These are phyloP conservation scores for Aureobasidium melanogenum DNA, from an alignment of 2,329 filamentous ascomycete genomes.

Conservation along the genomic window DNA sequence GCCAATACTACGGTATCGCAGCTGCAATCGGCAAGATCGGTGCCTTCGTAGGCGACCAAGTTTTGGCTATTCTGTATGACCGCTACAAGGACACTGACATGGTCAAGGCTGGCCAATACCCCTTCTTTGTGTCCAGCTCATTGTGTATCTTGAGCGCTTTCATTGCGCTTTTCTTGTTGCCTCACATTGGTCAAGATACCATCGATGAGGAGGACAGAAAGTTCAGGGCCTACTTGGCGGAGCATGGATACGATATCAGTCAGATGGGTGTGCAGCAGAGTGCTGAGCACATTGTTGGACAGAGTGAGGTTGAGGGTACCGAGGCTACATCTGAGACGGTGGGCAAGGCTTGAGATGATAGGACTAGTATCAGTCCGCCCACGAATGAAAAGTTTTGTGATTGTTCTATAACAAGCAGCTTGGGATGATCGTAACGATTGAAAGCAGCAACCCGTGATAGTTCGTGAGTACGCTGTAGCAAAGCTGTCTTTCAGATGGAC, in stretches of 20 bases:
- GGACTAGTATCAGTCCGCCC: no score
- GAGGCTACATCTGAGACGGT: background rate
- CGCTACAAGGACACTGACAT: conserved; percentile 48
- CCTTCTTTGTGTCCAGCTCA: conserved; percentile 73
- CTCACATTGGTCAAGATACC: conserved; percentile 73
- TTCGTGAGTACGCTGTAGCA: no score
- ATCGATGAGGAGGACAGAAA: conserved; percentile 67
- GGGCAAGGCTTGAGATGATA: background rate
- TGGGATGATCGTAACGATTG: no score
- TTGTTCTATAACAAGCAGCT: no score
- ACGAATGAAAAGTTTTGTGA: no score
- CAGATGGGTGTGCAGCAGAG: conserved; percentile 20
- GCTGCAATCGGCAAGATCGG: conserved; percentile 63
- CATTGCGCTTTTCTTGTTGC: conserved; percentile 59
- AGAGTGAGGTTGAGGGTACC: background rate
- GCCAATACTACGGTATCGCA: conserved; percentile 63
- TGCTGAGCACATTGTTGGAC: conserved; percentile 11
- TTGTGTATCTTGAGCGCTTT: conserved; percentile 68
- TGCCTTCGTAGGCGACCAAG: conserved; percentile 77
- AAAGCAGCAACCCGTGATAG: no score
- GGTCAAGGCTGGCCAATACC: conserved; percentile 61
- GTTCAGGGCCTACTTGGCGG: conserved; percentile 65
- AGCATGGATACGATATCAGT: conserved; percentile 63
- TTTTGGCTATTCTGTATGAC: conserved; percentile 62
- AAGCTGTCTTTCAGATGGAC: no score